A percentile compares a stretch with the other conserved stretches of the same genome.
These are phyloP conservation scores for Starmerella asiatica DNA, from an alignment of 805 yeast genomes.

Conservation along the genomic window DNA sequence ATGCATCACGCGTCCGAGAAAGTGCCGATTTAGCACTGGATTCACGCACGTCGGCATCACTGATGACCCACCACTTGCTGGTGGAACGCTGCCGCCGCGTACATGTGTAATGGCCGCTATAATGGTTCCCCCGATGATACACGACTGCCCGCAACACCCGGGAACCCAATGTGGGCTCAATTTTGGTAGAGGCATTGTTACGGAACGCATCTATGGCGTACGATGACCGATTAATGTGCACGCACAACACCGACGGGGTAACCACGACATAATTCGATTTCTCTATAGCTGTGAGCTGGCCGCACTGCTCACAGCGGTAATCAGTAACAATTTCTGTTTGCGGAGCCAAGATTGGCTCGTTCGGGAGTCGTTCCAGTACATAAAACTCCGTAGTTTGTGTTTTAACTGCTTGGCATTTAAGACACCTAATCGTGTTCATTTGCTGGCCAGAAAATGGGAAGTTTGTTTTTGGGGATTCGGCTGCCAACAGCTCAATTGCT, in stretches of 20 bases:
- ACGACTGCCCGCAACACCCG: constrained; percentile 60
- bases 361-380: constrained; percentile 49
- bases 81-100: constrained; percentile 36
- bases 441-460: constrained; percentile 64
- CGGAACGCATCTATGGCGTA: constrained; percentile 56
- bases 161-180: constrained; percentile 34
- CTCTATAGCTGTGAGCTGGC: constrained; percentile 40
- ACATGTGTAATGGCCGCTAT: constrained; percentile 83
- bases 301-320: constrained; percentile 59
- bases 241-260: constrained; percentile 57
- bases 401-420: constrained; percentile 50
- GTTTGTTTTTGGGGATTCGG: constrained; percentile 31
- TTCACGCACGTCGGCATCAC: constrained; percentile 62
- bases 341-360: constrained; percentile 41
- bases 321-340: constrained; percentile 63
- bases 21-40: constrained; percentile 44
- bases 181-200: constrained; percentile 58
- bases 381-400: constrained; percentile 48
- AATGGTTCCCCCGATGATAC: constrained; percentile 79
- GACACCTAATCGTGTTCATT: constrained; percentile 56
- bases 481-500: constrained; percentile 61
- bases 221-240: constrained; percentile 80
- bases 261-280: constrained; percentile 48
- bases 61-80: constrained; percentile 55
- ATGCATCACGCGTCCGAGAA: constrained; percentile 61